Evolutionary conservation across 305 asterid genomes (phyloP).

Genomic region (Fraxinus xanthoxyloides): DNA sequence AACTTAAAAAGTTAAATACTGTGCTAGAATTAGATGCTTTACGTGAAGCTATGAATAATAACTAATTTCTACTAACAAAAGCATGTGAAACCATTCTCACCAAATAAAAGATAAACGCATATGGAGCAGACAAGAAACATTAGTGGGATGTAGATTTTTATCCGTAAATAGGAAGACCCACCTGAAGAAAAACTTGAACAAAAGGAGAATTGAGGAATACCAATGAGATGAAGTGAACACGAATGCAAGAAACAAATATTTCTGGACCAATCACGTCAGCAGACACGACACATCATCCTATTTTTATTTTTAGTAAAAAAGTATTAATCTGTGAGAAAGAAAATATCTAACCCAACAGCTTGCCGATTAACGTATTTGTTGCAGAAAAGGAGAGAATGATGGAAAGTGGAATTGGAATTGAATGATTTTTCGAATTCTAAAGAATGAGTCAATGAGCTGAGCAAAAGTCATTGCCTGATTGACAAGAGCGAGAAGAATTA

Average conservation of each 20-base stretch:
- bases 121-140: neutral
- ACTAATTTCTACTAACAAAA: neutral
- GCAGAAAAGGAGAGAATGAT: neutral
- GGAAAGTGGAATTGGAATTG: neutral
- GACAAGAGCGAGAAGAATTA: neutral
- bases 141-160: neutral
- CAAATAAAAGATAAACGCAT: neutral
- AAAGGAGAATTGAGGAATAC: neutral
- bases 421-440: neutral
- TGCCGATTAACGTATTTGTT: neutral
- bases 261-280: neutral
- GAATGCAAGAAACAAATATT: neutral
- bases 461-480: neutral
- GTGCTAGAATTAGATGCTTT: neutral
- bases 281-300: neutral
- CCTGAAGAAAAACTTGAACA: neutral
- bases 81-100: neutral
- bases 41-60: slow-evolving; percentile 2
- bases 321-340: neutral
- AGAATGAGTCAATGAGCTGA: neutral
- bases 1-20: neutral
- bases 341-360: neutral
- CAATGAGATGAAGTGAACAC: neutral
- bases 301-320: neutral
- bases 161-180: neutral